These are phyloP conservation scores for Calocybe gangraenosa DNA, from an alignment of 768 basidiomycete species.

Conservation along the genomic window DNA sequence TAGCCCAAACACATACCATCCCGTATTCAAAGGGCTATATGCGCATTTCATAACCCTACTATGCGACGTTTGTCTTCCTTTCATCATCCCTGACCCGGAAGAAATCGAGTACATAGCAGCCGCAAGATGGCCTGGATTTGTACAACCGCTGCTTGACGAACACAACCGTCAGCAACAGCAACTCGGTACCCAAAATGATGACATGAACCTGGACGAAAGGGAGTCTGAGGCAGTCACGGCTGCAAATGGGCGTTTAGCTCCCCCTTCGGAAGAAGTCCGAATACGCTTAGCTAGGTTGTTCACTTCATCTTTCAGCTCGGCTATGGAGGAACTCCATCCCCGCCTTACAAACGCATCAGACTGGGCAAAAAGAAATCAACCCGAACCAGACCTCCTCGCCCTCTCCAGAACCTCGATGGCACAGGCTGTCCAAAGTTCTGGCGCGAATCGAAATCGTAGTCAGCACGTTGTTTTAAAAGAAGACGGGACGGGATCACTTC, in stretches of 20 bases:
- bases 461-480: neutral
- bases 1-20: constrained; percentile 39
- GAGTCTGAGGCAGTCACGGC: too few species aligned
- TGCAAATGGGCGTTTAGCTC: constrained; percentile 21
- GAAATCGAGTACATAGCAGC: constrained; percentile 76
- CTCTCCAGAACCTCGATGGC: constrained; percentile 1
- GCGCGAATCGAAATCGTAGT: too few species aligned
- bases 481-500: constrained; percentile 35
- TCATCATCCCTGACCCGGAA: constrained; percentile 59
- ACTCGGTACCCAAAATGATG: constrained; percentile 12
- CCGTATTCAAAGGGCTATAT: constrained; percentile 54
- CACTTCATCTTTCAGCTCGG: constrained; percentile 55
- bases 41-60: constrained; percentile 57
- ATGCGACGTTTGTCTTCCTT: constrained; percentile 57
- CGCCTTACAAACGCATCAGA: constrained; percentile 59
- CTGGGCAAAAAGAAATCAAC: constrained; percentile 55
- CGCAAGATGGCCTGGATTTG: constrained; percentile 79
- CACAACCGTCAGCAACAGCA: constrained; percentile 17
- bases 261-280: constrained; percentile 55
- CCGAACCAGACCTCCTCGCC: constrained; percentile 36
- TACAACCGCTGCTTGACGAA: constrained; percentile 61
- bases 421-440: neutral
- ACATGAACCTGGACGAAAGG: constrained; percentile 18
- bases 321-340: constrained; percentile 66
- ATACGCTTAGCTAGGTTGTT: constrained; percentile 63